Evolutionary conservation across 768 basidiomycete species (phyloP), one percentile per base, ranked within the genome.

Genomic region (Leccinum longicurvipes): DNA sequence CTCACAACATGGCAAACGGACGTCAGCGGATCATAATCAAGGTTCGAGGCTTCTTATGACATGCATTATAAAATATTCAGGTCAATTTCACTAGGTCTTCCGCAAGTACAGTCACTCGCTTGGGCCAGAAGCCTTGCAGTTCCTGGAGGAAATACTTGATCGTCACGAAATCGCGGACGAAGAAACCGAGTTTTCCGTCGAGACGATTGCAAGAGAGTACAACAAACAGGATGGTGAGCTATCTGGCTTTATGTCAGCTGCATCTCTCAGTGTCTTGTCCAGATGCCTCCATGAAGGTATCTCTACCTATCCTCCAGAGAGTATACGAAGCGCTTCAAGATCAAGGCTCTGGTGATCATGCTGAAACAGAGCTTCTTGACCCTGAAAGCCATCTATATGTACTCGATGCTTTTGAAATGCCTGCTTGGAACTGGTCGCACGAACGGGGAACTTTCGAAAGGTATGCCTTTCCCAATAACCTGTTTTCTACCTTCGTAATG

Each of bases 401-500:
- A 60, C 76, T 98, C 28, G 85, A 96, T 68, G 87, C 96, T 10
- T 96, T 93, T 64, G 93, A 96, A 50, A 98, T 98, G 94, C 97
- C 97, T 1, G 74, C 85, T 12, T 94, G 94, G 87, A 82, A 87
- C 63, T 99, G 92, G 85, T 93, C 94, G 15, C 74, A 79, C 28
- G 91, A 95, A 64, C 77, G 89, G 55, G 88, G 88, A 46, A 87
- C 89, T 2, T 98, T 98, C 65, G 92, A 93, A 55, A 89, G 84
- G 95, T 96, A 66, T 45, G 81, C 51, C 21, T 52, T 23, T 44
- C 29, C 39, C 49, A 14, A 19, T 11, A 19, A 41, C 42, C 28
- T 27, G 21, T 31, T 27, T 51, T 51, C 41, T 47, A 24, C 53
- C 27, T 58, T 61, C 55, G 54, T 51, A 7, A 61, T 31, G 50